Conservation (phyloP, 176 grass and related monocot genomes). For the Lolium multiflorum region DNA sequence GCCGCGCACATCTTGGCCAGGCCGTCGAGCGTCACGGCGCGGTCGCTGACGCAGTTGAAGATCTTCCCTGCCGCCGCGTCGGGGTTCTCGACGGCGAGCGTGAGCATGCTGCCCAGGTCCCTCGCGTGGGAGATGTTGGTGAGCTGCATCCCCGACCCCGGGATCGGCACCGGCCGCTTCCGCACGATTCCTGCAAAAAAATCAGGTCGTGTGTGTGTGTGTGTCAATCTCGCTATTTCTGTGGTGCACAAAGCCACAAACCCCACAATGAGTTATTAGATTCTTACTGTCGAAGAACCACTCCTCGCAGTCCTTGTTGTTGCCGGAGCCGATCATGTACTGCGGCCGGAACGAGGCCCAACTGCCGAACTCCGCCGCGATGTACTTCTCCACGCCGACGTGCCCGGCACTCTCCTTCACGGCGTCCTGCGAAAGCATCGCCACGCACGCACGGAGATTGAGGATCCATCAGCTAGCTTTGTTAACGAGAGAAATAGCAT, state of each 20-base stretch:
- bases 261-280: not conserved
- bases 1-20: conserved; percentile 76
- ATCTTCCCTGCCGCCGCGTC: conserved; percentile 54
- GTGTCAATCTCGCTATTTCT: not conserved
- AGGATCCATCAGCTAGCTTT: too few relatives aligned
- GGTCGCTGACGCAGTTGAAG: conserved; percentile 90
- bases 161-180: conserved; percentile 74
- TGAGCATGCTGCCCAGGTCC: conserved; percentile 83
- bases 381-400: conserved; percentile 83
- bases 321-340: conserved; percentile 98
- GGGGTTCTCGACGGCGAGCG: conserved; percentile 67
- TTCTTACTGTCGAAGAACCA: conserved; percentile 96
- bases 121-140: conserved; percentile 82
- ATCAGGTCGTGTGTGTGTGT: too few relatives aligned
- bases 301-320: conserved; percentile 99
- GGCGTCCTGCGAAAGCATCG: conserved; percentile 54
- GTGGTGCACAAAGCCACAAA: too few relatives aligned
- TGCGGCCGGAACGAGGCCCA: conserved; percentile 88
- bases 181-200: conserved; percentile 74
- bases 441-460: too few relatives aligned
- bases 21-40: conserved; percentile 84
- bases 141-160: conserved; percentile 90
- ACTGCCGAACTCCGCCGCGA: conserved; percentile 70
- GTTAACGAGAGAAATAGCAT: too few relatives aligned
- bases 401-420: conserved; percentile 88